Evolutionary conservation across 495 filamentous ascomycete genomes (phyloP), one percentile per base, ranked within the genome.

Genomic region (Astrothelium macrocarpum): DNA sequence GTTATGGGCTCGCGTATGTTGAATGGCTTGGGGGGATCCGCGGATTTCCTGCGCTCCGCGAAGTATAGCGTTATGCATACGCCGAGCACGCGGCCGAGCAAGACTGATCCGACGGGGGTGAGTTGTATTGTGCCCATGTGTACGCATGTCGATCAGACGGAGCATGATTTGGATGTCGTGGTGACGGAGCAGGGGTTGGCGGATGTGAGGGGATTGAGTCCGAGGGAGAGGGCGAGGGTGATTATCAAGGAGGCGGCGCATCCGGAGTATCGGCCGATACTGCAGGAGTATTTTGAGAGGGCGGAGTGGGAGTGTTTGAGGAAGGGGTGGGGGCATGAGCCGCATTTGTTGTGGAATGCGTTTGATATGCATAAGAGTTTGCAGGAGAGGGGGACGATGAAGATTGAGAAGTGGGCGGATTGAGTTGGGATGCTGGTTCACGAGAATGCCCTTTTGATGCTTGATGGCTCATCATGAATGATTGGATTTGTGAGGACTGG

Each of bases 1-100:
- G 90, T 95, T 31, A 92, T 94, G 85, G 91, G 91, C 68, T 87
- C 82, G 67, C 86, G 91, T 61, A 96, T 95, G 91, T 81, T 95
- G 53, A 95, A 95, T 79, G 91, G 91, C 1, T 85, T 96, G 29
- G 91, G 91, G 43, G 91, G 91, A 0, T 90, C 86, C 0, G 90
- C 91, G 49, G 91, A 96, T 73, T 95, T 96, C 84, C 79, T 95
- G 61, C 85, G 91, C 56, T 85, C 76, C 69, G 75, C 88, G 65
- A 95, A 95, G 76, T 92, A 93, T 81, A 85, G 81, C 72, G 95
- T 96, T 79, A 96, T 96, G 91, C 91, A 96, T 79, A 94, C 90
- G 1, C 91, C 91, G 5, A 85, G 81, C 43, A 86, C 88, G 0
- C 82, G 91, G 10, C 91, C 91, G 9, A 82, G 80, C 70, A 95